Conservation (phyloP, 73 alveolate species). For the Blepharisma stoltei region DNA sequence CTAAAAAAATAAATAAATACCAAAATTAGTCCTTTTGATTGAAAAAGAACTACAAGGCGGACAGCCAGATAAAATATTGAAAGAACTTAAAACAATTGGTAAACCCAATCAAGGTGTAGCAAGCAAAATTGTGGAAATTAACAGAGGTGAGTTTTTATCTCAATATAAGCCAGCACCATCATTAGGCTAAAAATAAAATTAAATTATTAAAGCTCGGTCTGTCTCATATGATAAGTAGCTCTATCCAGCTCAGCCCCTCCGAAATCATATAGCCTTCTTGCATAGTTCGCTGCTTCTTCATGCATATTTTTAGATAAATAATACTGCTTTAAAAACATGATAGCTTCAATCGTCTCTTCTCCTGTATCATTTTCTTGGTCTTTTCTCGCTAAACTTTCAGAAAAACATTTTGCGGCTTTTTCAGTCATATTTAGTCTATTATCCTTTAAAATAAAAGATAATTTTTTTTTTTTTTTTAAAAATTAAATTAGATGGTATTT, state of each 20-base stretch:
- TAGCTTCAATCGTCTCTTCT: slow-evolving; percentile 86
- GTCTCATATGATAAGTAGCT: slow-evolving; percentile 30
- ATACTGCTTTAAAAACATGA: slow-evolving; percentile 81
- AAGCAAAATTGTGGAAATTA: no score
- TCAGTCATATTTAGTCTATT: slow-evolving; percentile 76
- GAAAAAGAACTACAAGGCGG: no score
- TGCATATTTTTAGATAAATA: slow-evolving; percentile 61
- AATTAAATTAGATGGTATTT: no score
- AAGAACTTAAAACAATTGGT: no score
- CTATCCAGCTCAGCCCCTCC: slow-evolving; percentile 62
- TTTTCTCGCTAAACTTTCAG: slow-evolving; percentile 80
- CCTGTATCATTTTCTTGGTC: slow-evolving; percentile 83
- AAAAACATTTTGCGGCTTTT: slow-evolving; percentile 89
- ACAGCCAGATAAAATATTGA: no score
- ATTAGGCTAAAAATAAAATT: neutral
- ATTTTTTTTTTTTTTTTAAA: no score
- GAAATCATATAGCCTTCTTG: slow-evolving; percentile 84
- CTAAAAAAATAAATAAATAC: no score
- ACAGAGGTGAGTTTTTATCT: no score
- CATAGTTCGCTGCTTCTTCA: slow-evolving; percentile 82
- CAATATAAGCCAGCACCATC: no score
- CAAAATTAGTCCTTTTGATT: no score
- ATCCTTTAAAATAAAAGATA: no score
- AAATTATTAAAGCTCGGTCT: slow-evolving; percentile 20
- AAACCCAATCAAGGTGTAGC: no score